phyloP scores from a whole-genome alignment of 352 stramenopile species.

The Phytophthora chlamydospora region DNA sequence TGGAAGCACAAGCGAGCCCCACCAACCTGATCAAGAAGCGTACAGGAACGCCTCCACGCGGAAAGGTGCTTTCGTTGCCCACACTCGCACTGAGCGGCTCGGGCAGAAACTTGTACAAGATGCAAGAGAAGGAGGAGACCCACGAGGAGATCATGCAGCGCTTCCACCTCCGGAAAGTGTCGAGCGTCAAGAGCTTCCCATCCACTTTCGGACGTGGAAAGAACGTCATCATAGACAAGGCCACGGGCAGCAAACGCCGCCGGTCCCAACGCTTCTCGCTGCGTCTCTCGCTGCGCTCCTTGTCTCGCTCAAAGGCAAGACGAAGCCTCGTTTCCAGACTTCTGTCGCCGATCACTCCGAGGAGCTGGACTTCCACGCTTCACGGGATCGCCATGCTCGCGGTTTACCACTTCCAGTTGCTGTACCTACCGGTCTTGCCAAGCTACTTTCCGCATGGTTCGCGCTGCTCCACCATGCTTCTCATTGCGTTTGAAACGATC shows the following conservation, averaged over 20 bases:
- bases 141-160: constrained; percentile 17
- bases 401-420: constrained; percentile 16
- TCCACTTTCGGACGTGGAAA: neutral
- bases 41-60: too few relatives aligned
- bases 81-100: too few relatives aligned
- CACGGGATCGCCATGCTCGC: constrained; percentile 9
- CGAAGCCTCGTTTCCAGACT: neutral
- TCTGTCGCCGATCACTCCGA: constrained; percentile 10
- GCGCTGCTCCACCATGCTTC: neutral
- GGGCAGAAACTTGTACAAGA: constrained; percentile 17
- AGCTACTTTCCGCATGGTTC: constrained; percentile 7
- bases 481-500: constrained; percentile 9
- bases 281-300: neutral
- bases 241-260: neutral
- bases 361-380: constrained; percentile 4
- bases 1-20: too few relatives aligned
- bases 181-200: neutral
- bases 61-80: too few relatives aligned
- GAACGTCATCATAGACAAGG: constrained; percentile 17
- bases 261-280: constrained; percentile 1
- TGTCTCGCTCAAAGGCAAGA: constrained; percentile 1
- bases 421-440: constrained; percentile 12
- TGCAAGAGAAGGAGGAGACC: constrained; percentile 5
- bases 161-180: constrained; percentile 25
- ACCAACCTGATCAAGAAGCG: too few relatives aligned